Conservation (phyloP, 2,329 filamentous ascomycete species). For the Hypoxylon sp. region DNA sequence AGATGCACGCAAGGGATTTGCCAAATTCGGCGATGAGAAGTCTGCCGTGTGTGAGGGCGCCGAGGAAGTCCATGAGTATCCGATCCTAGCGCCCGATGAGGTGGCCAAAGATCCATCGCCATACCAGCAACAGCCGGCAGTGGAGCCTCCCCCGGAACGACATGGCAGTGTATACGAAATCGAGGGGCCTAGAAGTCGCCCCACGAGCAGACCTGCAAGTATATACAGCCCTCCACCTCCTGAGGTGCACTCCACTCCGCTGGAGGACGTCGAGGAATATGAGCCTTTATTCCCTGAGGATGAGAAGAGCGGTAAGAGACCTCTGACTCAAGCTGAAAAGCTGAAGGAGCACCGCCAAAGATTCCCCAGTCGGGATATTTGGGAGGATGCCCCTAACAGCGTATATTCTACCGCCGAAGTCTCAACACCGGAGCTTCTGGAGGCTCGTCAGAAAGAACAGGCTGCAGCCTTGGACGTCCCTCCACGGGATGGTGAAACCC, state of each 20-base stretch:
- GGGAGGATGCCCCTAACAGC: conserved; percentile 95
- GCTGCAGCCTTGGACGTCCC: conserved; percentile 56
- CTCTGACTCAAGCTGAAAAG: conserved; percentile 60
- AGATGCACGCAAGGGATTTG: conserved; percentile 60
- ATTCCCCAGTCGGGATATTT: conserved; percentile 96
- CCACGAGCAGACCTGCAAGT: conserved; percentile 75
- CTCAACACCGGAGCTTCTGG: conserved; percentile 79
- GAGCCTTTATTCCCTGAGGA: conserved; percentile 94
- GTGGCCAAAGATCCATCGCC: conserved; percentile 79
- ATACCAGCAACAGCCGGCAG: conserved; percentile 82
- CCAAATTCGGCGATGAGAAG: conserved; percentile 63
- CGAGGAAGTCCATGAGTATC: conserved; percentile 73
- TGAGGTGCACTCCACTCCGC: conserved; percentile 75
- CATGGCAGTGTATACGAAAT: conserved; percentile 72
- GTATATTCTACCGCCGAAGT: conserved; percentile 85
- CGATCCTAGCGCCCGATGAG: conserved; percentile 92
- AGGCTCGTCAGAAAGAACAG: conserved; percentile 59
- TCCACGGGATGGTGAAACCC: conserved; percentile 65
- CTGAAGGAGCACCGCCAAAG: conserved; percentile 72
- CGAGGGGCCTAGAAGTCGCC: conserved; percentile 72
- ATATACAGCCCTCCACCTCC: conserved; percentile 70
- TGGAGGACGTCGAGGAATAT: conserved; percentile 93
- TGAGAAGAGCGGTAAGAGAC: conserved; percentile 63
- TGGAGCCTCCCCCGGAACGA: conserved; percentile 80
- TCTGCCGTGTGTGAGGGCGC: conserved; percentile 71